Evolutionary conservation across 108 stramenopile genomes (phyloP).

Genomic region (Phaeodactylum tricornutum): DNA sequence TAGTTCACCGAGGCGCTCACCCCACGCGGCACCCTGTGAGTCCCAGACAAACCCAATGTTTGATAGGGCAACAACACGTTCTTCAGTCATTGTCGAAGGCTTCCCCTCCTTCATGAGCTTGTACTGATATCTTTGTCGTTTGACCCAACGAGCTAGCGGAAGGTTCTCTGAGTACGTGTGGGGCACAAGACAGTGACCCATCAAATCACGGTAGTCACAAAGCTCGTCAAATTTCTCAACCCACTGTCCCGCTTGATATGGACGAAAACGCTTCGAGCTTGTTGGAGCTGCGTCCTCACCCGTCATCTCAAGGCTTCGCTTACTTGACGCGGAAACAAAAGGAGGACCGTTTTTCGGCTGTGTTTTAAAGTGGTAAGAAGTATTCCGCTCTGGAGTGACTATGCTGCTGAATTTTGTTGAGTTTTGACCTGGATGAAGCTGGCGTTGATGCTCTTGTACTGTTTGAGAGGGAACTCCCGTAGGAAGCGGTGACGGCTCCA

Average conservation of each 20-base stretch:
- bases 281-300: not conserved
- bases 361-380: no score
- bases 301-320: not conserved
- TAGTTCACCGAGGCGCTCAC: slow-evolving; percentile 12
- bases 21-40: slow-evolving; percentile 17
- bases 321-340: not conserved
- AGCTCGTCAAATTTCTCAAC: slow-evolving; percentile 8
- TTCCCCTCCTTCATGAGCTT: slow-evolving; percentile 24
- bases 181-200: slow-evolving; percentile 8
- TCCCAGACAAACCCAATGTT: slow-evolving; percentile 43
- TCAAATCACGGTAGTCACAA: not conserved
- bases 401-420: not conserved
- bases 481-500: not conserved
- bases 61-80: slow-evolving; percentile 20
- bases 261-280: slow-evolving; percentile 4
- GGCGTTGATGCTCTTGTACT: not conserved
- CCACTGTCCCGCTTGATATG: slow-evolving; percentile 14
- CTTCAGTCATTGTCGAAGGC: slow-evolving; percentile 29
- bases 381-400: no score
- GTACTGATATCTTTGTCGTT: slow-evolving; percentile 40
- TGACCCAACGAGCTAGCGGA: slow-evolving; percentile 37
- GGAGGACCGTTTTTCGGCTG: no score
- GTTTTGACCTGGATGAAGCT: no score
- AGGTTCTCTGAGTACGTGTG: slow-evolving; percentile 15
- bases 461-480: not conserved